These are phyloP conservation scores for Ilex aquifolium DNA, from an alignment of 257 asterid species.

Conservation along the genomic window DNA sequence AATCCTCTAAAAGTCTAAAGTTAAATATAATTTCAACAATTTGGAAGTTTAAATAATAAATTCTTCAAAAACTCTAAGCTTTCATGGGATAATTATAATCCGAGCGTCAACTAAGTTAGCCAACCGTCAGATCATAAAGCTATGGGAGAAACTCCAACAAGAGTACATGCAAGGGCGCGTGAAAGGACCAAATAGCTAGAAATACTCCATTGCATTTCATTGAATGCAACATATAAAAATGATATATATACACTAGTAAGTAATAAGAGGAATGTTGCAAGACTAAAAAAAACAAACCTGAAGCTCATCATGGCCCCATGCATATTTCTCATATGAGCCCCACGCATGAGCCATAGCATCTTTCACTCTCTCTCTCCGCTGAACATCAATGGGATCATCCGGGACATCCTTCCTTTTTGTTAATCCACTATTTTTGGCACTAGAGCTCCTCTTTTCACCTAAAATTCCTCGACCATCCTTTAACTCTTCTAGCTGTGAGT, in stretches of 20 bases:
- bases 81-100: too few relatives aligned
- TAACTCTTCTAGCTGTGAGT: conserved; percentile 63
- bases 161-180: too few relatives aligned
- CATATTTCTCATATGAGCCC: conserved; percentile 94
- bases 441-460: conserved; percentile 18
- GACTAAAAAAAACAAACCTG: conserved; percentile 46
- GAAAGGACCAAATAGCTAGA: too few relatives aligned
- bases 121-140: too few relatives aligned
- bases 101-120: too few relatives aligned
- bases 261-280: too few relatives aligned
- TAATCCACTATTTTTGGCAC: conserved; percentile 16
- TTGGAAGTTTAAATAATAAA: background rate
- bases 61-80: too few relatives aligned
- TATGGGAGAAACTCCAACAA: too few relatives aligned
- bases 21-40: background rate
- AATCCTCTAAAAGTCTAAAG: too few relatives aligned
- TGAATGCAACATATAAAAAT: too few relatives aligned
- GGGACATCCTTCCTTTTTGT: conserved; percentile 25
- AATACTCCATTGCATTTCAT: too few relatives aligned
- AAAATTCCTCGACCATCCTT: conserved; percentile 35
- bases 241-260: too few relatives aligned
- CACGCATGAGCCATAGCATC: conserved; percentile 98
- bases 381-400: conserved; percentile 55
- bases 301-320: conserved; percentile 99
- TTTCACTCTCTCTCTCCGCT: conserved; percentile 79